Conservation (phyloP, 768 basidiomycete genomes). For the Suillus placidus region DNA sequence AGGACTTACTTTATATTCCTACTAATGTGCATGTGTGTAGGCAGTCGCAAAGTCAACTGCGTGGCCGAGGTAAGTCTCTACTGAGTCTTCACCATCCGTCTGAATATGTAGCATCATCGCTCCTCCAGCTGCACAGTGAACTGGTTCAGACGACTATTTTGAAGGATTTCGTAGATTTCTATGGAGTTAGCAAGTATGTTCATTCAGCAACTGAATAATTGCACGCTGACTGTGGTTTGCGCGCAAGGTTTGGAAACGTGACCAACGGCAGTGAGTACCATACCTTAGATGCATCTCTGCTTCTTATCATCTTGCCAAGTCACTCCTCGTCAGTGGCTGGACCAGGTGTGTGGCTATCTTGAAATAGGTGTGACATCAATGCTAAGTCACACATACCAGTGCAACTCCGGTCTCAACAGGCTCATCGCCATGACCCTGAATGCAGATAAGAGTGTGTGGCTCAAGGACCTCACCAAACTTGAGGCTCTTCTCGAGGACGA, state of each 20-base stretch:
- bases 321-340: conserved; percentile 92
- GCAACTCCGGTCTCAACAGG: conserved; percentile 84
- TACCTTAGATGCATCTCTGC: not conserved
- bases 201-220: not conserved
- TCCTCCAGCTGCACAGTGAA: conserved; percentile 75
- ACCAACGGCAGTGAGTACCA: conserved; percentile 86
- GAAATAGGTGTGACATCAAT: not conserved
- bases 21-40: conserved; percentile 32
- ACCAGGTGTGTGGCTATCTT: conserved; percentile 50
- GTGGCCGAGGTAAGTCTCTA: conserved; percentile 76
- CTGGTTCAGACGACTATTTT: conserved; percentile 82
- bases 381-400: conserved; percentile 39
- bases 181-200: conserved; percentile 75
- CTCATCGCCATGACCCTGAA: conserved; percentile 86
- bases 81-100: not conserved
- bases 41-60: conserved; percentile 88
- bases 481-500: conserved; percentile 77
- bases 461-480: conserved; percentile 81
- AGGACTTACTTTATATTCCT: conserved; percentile 4
- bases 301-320: conserved; percentile 43
- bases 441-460: conserved; percentile 75
- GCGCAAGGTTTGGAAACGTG: conserved; percentile 74
- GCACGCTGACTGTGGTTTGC: conserved; percentile 19
- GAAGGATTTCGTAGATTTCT: conserved; percentile 93
- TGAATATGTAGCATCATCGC: not conserved